These are phyloP conservation scores for Mycena epipterygia DNA, from an alignment of 768 basidiomycete genomes.

Conservation along the genomic window DNA sequence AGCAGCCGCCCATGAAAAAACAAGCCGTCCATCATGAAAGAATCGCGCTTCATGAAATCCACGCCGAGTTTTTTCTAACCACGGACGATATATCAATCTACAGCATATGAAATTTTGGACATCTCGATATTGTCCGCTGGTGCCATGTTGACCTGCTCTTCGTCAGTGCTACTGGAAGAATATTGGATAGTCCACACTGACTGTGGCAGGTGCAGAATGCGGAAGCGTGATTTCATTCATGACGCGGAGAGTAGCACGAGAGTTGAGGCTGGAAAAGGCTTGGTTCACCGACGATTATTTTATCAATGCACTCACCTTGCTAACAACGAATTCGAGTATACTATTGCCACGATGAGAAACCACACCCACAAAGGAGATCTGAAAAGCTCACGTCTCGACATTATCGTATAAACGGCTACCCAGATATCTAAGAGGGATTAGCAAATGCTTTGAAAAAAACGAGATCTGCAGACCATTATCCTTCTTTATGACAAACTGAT, in stretches of 20 bases:
- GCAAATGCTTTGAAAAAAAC: background rate
- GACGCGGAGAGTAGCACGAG: background rate
- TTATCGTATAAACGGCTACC: background rate
- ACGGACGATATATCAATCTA: too few relatives aligned
- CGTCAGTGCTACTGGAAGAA: too few relatives aligned
- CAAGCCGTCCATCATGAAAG: too few relatives aligned
- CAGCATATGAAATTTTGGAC: too few relatives aligned
- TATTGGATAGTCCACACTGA: background rate
- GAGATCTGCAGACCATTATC: background rate
- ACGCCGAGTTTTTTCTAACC: too few relatives aligned
- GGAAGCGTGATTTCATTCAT: background rate
- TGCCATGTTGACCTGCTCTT: too few relatives aligned
- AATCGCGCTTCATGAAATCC: too few relatives aligned
- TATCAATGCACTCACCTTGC: constrained; percentile 1
- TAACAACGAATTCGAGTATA: constrained; percentile 12
- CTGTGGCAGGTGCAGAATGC: background rate
- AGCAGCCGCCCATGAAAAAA: too few relatives aligned
- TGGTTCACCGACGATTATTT: background rate
- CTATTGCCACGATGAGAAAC: too few relatives aligned
- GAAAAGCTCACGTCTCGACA: background rate
- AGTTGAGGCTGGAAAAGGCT: background rate
- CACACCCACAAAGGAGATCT: too few relatives aligned
- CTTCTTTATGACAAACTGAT: background rate
- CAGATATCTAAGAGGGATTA: background rate
- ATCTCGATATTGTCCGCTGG: too few relatives aligned